Base-by-base conservation (phyloP, 2,329 filamentous ascomycete species). In the Aureobasidium sp. region DNA sequence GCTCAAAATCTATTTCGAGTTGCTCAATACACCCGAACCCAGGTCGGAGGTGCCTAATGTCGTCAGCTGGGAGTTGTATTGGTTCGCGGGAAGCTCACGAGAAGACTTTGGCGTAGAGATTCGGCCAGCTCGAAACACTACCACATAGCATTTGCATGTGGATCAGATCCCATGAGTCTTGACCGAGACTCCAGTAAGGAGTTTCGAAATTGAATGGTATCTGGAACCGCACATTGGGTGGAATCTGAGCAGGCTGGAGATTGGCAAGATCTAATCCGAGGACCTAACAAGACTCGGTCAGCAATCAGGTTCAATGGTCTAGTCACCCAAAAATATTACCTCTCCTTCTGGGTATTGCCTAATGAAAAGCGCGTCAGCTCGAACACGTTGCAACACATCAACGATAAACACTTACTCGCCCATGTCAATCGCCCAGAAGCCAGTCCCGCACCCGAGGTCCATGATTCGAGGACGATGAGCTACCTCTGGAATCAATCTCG, bases 351-450 rank as follows among this genome's bases (percentile, higher is more conserved):
- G 78, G 70, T 83, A 86, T 71, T 79, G 43, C 27, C 66, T 79
- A 68, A 32, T 55, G 51, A 26, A 3, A 43, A 20, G 29, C 5
- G 43, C 13, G 17, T 55, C 17, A 50, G 26, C 50, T 34, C 12
- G 24, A 26, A 7, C 13, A 13, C 47, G 1, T 27, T 1, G 1
- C 27, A 12, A n/a, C 20, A 17, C 20, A n/a, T 39, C 27, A 27
- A 12, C 5, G 24, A 34, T 32, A 12, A 63, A 60, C 69, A 76
- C 84, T 77, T 78, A 90, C 83, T 89, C 86, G 65, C 89, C 88
- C 76, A 96, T 88, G 67, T 93, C 88, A 68, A 95, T 89, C 44
- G 88, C 85, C 93, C 93, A 97, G 65, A 96, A 93, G 43, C 91
- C 92, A 0, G 91, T 96, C 24, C 92, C 93, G 66, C 88, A 92